Evolutionary conservation across 1,284 basidiomycete genomes (phyloP).

Genomic region (Leccinum glutinopallens): DNA sequence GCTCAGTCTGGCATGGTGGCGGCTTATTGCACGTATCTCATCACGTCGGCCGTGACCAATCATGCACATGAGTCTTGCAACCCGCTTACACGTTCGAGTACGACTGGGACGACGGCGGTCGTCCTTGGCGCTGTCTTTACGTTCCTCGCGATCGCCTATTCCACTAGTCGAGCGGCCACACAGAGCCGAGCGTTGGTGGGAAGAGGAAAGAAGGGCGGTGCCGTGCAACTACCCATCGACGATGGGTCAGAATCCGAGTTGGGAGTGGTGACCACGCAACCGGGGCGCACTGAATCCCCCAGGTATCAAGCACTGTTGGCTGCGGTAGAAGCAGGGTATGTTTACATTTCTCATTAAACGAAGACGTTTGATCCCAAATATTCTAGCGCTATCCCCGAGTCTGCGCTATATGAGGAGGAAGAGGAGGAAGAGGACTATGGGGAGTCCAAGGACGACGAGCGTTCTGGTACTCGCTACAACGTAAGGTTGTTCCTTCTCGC

Average conservation of each 20-base stretch:
- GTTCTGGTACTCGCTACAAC: constrained; percentile 66
- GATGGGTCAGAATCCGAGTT: constrained; percentile 63
- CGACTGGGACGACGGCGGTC: constrained; percentile 85
- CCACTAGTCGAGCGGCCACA: constrained; percentile 94
- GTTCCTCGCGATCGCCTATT: constrained; percentile 97
- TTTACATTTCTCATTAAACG: not conserved
- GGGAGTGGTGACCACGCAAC: constrained; percentile 83
- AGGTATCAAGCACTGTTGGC: constrained; percentile 94
- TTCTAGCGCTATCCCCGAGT: constrained; percentile 85
- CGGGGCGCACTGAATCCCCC: constrained; percentile 83
- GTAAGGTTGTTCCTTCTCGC: not conserved
- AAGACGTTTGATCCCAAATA: not conserved
- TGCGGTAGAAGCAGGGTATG: constrained; percentile 91
- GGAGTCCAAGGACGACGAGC: constrained; percentile 90
- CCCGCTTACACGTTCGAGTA: constrained; percentile 73
- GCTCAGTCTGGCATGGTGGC: constrained; percentile 97
- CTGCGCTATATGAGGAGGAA: constrained; percentile 86
- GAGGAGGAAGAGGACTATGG: constrained; percentile 61
- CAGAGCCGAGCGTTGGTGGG: constrained; percentile 91
- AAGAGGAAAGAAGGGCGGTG: constrained; percentile 60
- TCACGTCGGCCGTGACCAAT: constrained; percentile 93
- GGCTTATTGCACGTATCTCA: constrained; percentile 95
- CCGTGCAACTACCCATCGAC: constrained; percentile 63
- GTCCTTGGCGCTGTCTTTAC: constrained; percentile 95
- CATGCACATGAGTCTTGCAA: constrained; percentile 88